Evolutionary conservation across 2,329 filamentous ascomycete genomes (phyloP), one percentile per base, ranked within the genome.

Genomic region (Oidium heveae): DNA sequence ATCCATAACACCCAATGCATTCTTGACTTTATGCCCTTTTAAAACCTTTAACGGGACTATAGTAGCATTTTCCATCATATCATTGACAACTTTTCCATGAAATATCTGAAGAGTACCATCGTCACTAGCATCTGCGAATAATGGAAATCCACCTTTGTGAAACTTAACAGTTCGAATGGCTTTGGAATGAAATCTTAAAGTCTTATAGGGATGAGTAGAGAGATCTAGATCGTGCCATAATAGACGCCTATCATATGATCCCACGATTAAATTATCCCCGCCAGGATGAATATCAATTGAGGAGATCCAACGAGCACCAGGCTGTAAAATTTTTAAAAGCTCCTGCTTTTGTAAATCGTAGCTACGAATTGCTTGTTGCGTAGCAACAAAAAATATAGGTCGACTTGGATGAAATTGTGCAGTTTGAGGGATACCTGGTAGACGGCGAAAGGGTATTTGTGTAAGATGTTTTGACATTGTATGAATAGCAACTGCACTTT

Each of bases 181-280:
- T 68, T 94, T 85, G 57, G 78, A 71, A 70, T 98, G 91, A 72
- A 96, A 98, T 53, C 91, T 79, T 69, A 98, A 80, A 1, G 89
- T 96, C 73, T 95, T 95, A 73, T 94, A 96, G 0, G 91, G 91
- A 52, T 86, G 79, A 58, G 77, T 81, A 0, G 86, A 91, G 37
- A 98, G 77, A 61, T 98, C 91, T 54, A 96, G 75, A 69, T 98
- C 91, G 70, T 96, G 91, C 91, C 91, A 98, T 34, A 98, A 74
- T 2, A 98, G 74, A 50, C 89, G 80, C 60, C 88, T 81, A 69
- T 98, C 91, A 69, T 96, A 98, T 0, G 87, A 91, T 47, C 88
- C 87, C 12, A 95, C 86, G 56, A 96, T 85, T 55, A 98, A 69
- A 65, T 98, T 95, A 69, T 94, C 88, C 49, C 91, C 91, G 18